Conservation (phyloP, 1,284 basidiomycete species). For the Melampsora medusae region DNA sequence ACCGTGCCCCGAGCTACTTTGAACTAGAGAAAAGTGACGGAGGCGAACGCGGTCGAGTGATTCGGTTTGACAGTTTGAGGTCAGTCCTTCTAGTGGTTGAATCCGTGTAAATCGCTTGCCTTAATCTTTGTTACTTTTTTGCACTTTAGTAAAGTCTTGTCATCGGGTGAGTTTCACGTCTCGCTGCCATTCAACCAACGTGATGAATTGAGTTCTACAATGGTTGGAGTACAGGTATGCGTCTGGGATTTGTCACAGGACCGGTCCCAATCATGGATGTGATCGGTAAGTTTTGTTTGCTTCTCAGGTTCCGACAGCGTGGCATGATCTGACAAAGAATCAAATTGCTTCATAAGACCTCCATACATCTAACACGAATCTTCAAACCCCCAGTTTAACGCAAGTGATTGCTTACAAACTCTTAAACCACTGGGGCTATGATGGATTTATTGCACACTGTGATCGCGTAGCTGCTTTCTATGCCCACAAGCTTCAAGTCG, state of each 20-base stretch:
- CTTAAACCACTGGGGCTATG: constrained; percentile 66
- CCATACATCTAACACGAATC: constrained; percentile 40
- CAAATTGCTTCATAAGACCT: constrained; percentile 23
- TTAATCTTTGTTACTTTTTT: constrained; percentile 56
- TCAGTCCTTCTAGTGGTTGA: constrained; percentile 60
- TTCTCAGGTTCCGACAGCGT: background rate
- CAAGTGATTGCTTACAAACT: constrained; percentile 73
- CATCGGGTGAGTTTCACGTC: constrained; percentile 62
- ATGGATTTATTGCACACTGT: constrained; percentile 74
- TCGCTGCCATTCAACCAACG: background rate
- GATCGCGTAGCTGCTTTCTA: constrained; percentile 72
- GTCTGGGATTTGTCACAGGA: constrained; percentile 75
- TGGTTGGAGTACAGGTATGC: constrained; percentile 51
- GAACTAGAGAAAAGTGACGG: constrained; percentile 44
- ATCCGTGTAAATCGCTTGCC: constrained; percentile 52
- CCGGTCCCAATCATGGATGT: constrained; percentile 70
- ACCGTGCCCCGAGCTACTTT: constrained; percentile 34
- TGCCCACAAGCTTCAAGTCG: constrained; percentile 70
- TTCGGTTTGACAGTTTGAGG: constrained; percentile 51
- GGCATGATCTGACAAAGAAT: background rate
- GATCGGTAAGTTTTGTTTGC: constrained; percentile 57
- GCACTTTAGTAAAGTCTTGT: constrained; percentile 83
- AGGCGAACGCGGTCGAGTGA: constrained; percentile 51
- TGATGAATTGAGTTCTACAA: constrained; percentile 3
- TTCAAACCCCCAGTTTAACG: constrained; percentile 63